Conservation (phyloP, 192 early-diverging fungal species). For the Phlyctochytrium arcticum region DNA sequence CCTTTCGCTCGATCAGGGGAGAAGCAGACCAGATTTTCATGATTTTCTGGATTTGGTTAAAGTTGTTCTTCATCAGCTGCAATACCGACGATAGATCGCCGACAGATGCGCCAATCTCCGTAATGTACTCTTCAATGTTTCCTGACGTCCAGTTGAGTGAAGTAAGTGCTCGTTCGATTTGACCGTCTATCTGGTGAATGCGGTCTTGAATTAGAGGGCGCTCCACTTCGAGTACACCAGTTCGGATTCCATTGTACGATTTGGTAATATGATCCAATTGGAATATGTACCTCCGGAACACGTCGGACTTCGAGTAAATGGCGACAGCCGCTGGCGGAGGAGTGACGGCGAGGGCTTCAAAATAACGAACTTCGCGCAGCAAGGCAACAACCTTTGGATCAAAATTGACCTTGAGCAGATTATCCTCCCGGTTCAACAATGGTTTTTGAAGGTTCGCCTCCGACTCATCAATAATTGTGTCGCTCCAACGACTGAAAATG, state of each 20-base stretch:
- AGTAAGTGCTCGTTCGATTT: slow-evolving; percentile 52
- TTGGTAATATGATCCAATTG: slow-evolving; percentile 52
- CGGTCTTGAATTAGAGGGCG: slow-evolving; percentile 51
- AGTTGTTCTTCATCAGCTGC: slow-evolving; percentile 55
- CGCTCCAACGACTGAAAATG: slow-evolving; percentile 50
- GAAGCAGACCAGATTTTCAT: slow-evolving; percentile 55
- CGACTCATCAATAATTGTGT: slow-evolving; percentile 57
- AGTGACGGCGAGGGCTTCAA: slow-evolving; percentile 43
- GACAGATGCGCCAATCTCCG: slow-evolving; percentile 43
- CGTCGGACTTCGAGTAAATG: slow-evolving; percentile 56
- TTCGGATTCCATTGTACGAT: slow-evolving; percentile 55
- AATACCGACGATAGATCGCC: slow-evolving; percentile 50
- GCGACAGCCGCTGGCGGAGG: slow-evolving; percentile 46
- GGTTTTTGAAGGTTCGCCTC: slow-evolving; percentile 61
- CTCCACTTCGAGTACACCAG: slow-evolving; percentile 56
- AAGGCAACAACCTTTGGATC: slow-evolving; percentile 68
- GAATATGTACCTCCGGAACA: slow-evolving; percentile 59
- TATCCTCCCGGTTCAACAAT: slow-evolving; percentile 34
- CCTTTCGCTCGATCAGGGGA: slow-evolving; percentile 58
- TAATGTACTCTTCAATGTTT: slow-evolving; percentile 52
- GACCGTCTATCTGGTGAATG: slow-evolving; percentile 48
- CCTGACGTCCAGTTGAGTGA: slow-evolving; percentile 56
- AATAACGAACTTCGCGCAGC: slow-evolving; percentile 60
- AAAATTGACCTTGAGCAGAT: slow-evolving; percentile 57
- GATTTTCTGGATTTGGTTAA: slow-evolving; percentile 59